A percentile compares a stretch with the other conserved stretches of the same genome.
phyloP scores from a whole-genome alignment of 1,284 basidiomycete genomes.

The Microbotryum lychnidis-dioicae region DNA sequence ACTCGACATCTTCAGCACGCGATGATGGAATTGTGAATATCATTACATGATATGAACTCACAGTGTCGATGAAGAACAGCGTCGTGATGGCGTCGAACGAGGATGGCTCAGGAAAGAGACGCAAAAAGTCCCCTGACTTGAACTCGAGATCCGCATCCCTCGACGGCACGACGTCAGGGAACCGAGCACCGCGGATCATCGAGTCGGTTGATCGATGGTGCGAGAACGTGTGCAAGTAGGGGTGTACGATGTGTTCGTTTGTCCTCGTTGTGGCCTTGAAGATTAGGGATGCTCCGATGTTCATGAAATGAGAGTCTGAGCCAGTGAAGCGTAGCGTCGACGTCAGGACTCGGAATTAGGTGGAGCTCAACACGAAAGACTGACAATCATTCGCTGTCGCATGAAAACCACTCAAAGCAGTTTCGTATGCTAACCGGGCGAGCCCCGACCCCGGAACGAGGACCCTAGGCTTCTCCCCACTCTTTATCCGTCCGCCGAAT shows the following conservation, averaged over 20 bases:
- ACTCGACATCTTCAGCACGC: no score
- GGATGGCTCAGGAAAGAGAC: constrained; percentile 32
- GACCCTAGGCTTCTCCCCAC: constrained; percentile 39
- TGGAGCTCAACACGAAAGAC: not conserved
- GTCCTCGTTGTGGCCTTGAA: constrained; percentile 45
- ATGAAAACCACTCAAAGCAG: constrained; percentile 48
- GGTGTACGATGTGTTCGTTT: constrained; percentile 50
- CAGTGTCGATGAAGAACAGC: constrained; percentile 54
- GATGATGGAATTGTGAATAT: not conserved
- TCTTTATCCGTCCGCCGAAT: constrained; percentile 33
- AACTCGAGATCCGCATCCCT: constrained; percentile 41
- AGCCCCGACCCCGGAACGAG: constrained; percentile 58
- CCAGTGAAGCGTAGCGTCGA: constrained; percentile 52
- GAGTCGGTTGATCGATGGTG: constrained; percentile 51
- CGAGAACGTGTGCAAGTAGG: constrained; percentile 59
- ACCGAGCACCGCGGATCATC: constrained; percentile 49
- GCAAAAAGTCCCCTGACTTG: constrained; percentile 52
- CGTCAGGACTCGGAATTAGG: constrained; percentile 41
- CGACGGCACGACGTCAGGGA: constrained; percentile 56
- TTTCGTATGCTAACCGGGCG: constrained; percentile 58
- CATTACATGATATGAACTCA: not conserved
- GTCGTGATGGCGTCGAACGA: constrained; percentile 47
- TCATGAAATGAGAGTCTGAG: constrained; percentile 55
- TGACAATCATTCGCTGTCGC: not conserved
- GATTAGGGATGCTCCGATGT: constrained; percentile 51